Conservation (phyloP, 192 early-diverging fungal species). For the Allomyces javanicus region DNA sequence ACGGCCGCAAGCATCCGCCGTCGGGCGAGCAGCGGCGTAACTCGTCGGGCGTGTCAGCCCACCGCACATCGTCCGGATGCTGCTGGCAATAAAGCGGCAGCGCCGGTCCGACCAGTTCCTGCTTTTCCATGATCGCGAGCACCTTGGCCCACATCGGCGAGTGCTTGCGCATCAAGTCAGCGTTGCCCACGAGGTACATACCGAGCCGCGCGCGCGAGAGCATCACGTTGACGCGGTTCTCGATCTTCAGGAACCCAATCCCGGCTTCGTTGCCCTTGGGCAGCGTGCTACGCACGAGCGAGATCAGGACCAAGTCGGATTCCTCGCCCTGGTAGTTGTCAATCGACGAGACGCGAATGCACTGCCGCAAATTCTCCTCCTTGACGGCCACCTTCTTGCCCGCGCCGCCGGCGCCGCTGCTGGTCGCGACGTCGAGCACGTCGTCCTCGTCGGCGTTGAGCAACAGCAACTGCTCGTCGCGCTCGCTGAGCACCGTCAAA, state of each 20-base stretch:
- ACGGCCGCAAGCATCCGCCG: conserved; percentile 15
- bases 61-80: conserved; percentile 9
- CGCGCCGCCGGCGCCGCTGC: not conserved
- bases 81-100: conserved; percentile 10
- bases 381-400: conserved; percentile 2
- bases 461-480: conserved; percentile 3
- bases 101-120: conserved; percentile 7
- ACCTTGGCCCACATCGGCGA: conserved; percentile 12
- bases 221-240: conserved; percentile 18
- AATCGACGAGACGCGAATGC: conserved; percentile 13
- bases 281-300: conserved; percentile 8
- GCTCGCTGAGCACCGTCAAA: conserved; percentile 9
- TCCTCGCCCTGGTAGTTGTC: conserved; percentile 27
- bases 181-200: conserved; percentile 17
- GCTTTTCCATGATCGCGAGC: conserved; percentile 4
- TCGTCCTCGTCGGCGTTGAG: too few relatives aligned
- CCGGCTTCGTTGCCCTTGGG: conserved; percentile 1
- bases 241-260: conserved; percentile 15
- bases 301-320: conserved; percentile 15
- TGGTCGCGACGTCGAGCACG: too few relatives aligned
- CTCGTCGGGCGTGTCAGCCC: conserved; percentile 1
- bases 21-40: conserved; percentile 8
- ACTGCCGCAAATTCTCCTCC: conserved; percentile 1
- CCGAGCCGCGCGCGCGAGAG: conserved; percentile 17
- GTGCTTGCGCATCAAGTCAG: conserved; percentile 3